Base-by-base conservation (phyloP, 2,329 filamentous ascomycete species). In the Cercospora zeae-maydis region DNA sequence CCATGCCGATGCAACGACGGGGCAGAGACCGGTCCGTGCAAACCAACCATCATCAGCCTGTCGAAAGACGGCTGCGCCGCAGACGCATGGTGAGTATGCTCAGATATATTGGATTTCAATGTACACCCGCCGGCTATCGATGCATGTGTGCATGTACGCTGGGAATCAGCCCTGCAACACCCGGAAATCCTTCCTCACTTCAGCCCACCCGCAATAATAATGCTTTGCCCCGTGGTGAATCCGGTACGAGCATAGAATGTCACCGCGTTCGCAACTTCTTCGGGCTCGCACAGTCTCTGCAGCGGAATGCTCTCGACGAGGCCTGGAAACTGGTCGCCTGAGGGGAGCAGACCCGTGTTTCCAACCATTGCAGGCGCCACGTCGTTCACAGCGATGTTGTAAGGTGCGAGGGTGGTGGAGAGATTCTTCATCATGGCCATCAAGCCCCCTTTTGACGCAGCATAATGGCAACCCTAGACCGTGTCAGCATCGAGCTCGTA, bases 301-400 rank as follows among this genome's bases (percentile, higher is more conserved):
- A 87, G 76, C 0, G 85, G 85, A 55, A 87, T 87, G 36, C 82
- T 82, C 63, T 78, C 81, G n/a, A 84, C 83, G 56, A 86, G 81
- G 0, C 85, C 84, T 0, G 84, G 80, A 14, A 72, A 68, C 21
- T 67, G 68, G 30, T 73, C 71, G n/a, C 81, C 81, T 63, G 83
- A 80, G 2, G 84, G 83, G 27, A 88, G 83, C 82, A 88, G 83
- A 1, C 74, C 74, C 4, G 74, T 75, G 13, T 73, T 71, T 5
- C 85, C 85, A 63, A 88, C 88, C 85, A 88, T 88, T 5, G 86
- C 86, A 0, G 86, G 86, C 2, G 85, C 84, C n/a, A 89, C 84
- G 66, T 88, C 86, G 63, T 89, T 88, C 61, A 88, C 84, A 13
- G 85, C 86, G 67, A 89, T 86, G 33, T 86, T 85, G 67, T 80